These are phyloP conservation scores for Lactarius deliciosus DNA, from an alignment of 768 basidiomycete species.

Conservation along the genomic window DNA sequence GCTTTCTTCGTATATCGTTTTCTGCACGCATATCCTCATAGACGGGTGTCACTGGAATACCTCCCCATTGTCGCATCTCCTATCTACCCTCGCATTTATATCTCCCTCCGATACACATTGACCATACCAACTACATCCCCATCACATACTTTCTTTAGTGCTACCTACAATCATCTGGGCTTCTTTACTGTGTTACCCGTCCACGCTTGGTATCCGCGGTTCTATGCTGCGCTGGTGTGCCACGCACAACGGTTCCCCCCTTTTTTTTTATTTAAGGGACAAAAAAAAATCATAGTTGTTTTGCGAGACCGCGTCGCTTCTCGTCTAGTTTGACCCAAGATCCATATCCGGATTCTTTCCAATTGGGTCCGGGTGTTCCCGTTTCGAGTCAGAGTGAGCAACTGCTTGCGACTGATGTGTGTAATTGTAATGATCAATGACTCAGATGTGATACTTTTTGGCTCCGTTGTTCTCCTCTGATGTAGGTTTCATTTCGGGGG, in stretches of 20 bases:
- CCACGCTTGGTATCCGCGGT: constrained; percentile 21
- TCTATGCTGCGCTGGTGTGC: constrained; percentile 26
- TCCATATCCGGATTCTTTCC: neutral
- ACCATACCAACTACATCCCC: constrained; percentile 23
- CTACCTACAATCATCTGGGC: constrained; percentile 26
- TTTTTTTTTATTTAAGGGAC: neutral
- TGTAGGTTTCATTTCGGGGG: constrained; percentile 9
- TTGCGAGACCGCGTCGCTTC: constrained; percentile 15
- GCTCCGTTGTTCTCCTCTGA: neutral
- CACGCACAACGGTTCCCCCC: constrained; percentile 1
- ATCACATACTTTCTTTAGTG: constrained; percentile 27
- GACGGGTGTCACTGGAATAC: constrained; percentile 26
- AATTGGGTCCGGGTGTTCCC: constrained; percentile 11
- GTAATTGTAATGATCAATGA: neutral
- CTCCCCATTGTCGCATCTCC: constrained; percentile 23
- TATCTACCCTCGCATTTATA: constrained; percentile 21
- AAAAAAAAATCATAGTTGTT: constrained; percentile 22
- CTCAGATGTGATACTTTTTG: neutral
- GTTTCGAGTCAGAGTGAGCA: constrained; percentile 15
- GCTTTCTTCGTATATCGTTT: constrained; percentile 24
- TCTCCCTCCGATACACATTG: constrained; percentile 23
- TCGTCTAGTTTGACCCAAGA: neutral
- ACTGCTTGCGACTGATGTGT: neutral
- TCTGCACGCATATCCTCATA: constrained; percentile 28
- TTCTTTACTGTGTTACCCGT: constrained; percentile 23